Percentiles rank a stretch among this genome's conserved stretches.
Conservation (phyloP, 495 filamentous ascomycete species). For the Penicillium flavigenum region DNA sequence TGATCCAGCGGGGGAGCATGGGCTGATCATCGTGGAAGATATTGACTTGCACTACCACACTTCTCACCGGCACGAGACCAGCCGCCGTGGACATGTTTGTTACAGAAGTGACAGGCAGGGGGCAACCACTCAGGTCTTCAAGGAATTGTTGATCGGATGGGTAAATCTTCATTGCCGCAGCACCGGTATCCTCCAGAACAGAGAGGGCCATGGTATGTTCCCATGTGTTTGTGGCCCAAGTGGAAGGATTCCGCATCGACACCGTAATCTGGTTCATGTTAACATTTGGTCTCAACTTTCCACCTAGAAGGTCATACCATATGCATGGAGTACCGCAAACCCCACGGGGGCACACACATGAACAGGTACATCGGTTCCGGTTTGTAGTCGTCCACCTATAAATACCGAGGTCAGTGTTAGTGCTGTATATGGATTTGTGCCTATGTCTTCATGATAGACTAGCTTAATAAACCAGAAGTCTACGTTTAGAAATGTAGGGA, state of each 20-base stretch:
- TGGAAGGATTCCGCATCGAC: not conserved
- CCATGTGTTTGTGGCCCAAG: not conserved
- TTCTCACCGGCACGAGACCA: not conserved
- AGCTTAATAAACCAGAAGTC: not conserved
- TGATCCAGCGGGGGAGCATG: not conserved
- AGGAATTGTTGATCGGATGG: not conserved
- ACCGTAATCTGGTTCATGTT: not conserved
- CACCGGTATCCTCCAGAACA: not conserved
- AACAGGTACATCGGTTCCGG: not conserved
- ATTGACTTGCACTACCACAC: not conserved
- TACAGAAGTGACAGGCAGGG: not conserved
- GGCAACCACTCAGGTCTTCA: not conserved
- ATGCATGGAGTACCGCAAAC: not conserved
- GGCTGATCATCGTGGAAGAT: not conserved
- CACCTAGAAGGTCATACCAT: not conserved
- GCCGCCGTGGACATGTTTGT: not conserved
- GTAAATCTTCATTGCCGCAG: not conserved
- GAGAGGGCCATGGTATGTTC: not conserved
- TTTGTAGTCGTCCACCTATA: not conserved
- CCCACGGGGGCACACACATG: accelerated
- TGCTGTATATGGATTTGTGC: not conserved
- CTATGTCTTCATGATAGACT: not conserved
- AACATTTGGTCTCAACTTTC: not conserved
- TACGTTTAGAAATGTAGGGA: not conserved
- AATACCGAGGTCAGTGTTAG: not conserved